Percentiles rank a stretch among this genome's conserved stretches.
phyloP scores from a whole-genome alignment of 179 eudicot species.

The Silene vulgaris region DNA sequence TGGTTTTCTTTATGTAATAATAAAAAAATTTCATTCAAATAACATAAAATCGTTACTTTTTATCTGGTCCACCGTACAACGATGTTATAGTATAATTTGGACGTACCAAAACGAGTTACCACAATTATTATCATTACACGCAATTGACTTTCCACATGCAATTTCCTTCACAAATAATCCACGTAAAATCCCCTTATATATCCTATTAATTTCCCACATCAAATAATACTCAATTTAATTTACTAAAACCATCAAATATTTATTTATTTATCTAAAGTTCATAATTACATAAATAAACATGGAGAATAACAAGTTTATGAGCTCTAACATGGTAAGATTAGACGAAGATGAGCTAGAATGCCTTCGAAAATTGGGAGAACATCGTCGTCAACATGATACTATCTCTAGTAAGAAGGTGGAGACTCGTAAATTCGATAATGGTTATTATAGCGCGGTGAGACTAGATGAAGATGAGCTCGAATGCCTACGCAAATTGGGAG shows the following conservation, averaged over 20 bases:
- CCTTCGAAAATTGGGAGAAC: neutral
- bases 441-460: neutral
- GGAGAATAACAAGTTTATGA: constrained; percentile 10
- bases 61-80: no score
- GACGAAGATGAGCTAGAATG: constrained; percentile 7
- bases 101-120: neutral
- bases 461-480: constrained; percentile 13
- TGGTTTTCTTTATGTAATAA: no score
- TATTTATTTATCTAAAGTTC: neutral
- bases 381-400: neutral
- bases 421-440: neutral
- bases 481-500: constrained; percentile 15
- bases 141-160: constrained; percentile 8
- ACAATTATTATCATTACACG: neutral
- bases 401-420: neutral
- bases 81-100: no score
- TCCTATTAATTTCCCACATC: neutral
- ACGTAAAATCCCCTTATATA: neutral
- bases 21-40: no score
- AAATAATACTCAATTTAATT: neutral
- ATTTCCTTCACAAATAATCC: neutral
- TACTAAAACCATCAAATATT: neutral
- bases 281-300: neutral
- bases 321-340: neutral
- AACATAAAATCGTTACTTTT: no score